Evolutionary conservation across 805 yeast species (phyloP).

Genomic region (Pichia insulana): DNA sequence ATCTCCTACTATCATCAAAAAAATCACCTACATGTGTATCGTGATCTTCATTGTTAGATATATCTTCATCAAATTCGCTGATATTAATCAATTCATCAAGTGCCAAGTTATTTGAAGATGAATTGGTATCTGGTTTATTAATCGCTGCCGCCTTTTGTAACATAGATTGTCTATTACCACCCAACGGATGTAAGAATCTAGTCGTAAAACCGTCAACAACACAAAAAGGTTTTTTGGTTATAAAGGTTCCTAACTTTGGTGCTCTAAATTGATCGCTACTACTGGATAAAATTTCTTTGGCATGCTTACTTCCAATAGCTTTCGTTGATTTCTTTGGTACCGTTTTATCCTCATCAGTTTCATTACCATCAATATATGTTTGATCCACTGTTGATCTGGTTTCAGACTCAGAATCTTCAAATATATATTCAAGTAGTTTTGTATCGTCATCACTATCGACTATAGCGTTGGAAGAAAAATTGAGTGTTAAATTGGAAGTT

Average conservation of each 20-base stretch:
- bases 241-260: constrained; percentile 90
- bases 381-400: constrained; percentile 18
- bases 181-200: constrained; percentile 55
- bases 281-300: constrained; percentile 87
- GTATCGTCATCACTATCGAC: constrained; percentile 38
- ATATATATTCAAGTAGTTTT: constrained; percentile 67
- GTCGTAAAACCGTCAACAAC: constrained; percentile 93
- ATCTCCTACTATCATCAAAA: constrained; percentile 32
- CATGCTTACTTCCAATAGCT: constrained; percentile 67
- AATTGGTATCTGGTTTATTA: constrained; percentile 10
- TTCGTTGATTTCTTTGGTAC: constrained; percentile 62
- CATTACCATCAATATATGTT: constrained; percentile 57
- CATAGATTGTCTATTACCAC: constrained; percentile 18
- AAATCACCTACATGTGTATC: constrained; percentile 9
- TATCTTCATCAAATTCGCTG: constrained; percentile 66
- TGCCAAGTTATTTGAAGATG: constrained; percentile 13
- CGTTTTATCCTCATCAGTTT: constrained; percentile 88
- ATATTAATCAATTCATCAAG: constrained; percentile 82
- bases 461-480: constrained; percentile 10
- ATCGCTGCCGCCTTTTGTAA: constrained; percentile 17
- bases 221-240: constrained; percentile 75
- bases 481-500: constrained; percentile 12
- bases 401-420: constrained; percentile 27
- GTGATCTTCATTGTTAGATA: constrained; percentile 3
- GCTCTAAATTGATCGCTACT: constrained; percentile 81